Evolutionary conservation across 257 asterid species (phyloP), one percentile per base, ranked within the genome.

Genomic region (Eucommia ulmoides): DNA sequence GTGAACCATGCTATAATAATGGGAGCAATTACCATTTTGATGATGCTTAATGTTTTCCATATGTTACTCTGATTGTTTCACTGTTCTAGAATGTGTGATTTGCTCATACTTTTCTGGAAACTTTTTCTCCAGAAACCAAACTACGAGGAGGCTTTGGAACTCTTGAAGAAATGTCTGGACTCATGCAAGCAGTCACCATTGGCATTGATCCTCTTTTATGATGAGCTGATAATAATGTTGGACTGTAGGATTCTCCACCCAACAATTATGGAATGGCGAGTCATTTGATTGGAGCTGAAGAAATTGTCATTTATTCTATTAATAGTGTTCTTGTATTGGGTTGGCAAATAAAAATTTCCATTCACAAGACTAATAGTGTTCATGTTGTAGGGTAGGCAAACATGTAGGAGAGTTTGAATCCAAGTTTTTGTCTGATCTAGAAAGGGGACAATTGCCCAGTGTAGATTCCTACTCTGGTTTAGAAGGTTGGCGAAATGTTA

Each of bases 121-220:
- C 33, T 22, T 66, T 69, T 23, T 41, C 53, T 68, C 54, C 65
- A 84, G 93, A 74, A 74, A 62, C 60, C 93, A 62, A 82, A 79
- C 63, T 52, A 65, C 19, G 88, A 79, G 56, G 95, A 82, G 69
- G 95, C 95, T 68, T 65, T 85, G 76, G 95, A 79, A 73, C 84
- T 85, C 60, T 65, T 85, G 72, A 75, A 69, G 68, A 56, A 74
- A 63, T 74, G 84, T 54, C 69, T 79, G 59, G 81, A 82, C 56
- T 79, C 93, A 41, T 82, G 95, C 82, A 77, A 73, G 61, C 83
- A 79, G 72, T 54, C 72, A 49, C 79, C 93, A 48, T 66, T 79
- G 66, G 79, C 92, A 52, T 63, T 75, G 66, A 75, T 82, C 64
- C 55, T 85, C 72, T 82, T 82, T 65, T 76, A 77, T 67, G 95